phyloP scores from a whole-genome alignment of 805 yeast species.

The Ogataea siamensis region DNA sequence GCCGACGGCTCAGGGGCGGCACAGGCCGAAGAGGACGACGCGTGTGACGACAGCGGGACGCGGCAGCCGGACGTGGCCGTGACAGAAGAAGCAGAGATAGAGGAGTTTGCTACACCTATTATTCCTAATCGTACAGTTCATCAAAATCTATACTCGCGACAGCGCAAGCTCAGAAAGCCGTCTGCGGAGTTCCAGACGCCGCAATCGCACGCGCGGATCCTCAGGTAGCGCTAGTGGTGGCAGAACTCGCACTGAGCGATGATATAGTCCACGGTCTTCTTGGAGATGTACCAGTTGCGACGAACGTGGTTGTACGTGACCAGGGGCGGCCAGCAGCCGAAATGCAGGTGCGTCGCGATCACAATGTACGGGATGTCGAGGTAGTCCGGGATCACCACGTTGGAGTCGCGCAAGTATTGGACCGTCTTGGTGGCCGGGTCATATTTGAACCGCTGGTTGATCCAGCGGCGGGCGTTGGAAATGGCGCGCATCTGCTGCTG shows the following conservation, averaged over 20 bases:
- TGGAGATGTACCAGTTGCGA: slow-evolving; percentile 32
- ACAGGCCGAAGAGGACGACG: too few relatives aligned
- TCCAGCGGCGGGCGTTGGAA: slow-evolving; percentile 34
- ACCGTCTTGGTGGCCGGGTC: slow-evolving; percentile 21
- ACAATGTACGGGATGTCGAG: slow-evolving; percentile 30
- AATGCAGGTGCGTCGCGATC: slow-evolving; percentile 30
- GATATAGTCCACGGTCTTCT: slow-evolving; percentile 29
- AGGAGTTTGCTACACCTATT: slow-evolving; percentile 21
- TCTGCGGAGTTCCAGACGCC: slow-evolving; percentile 19
- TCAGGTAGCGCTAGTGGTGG: slow-evolving; percentile 17
- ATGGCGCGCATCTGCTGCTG: slow-evolving; percentile 32
- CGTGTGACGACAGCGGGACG: too few relatives aligned
- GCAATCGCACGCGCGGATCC: slow-evolving; percentile 23
- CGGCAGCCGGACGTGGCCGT: slow-evolving; percentile 2
- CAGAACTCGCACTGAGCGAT: slow-evolving; percentile 25
- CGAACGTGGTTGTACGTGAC: slow-evolving; percentile 30
- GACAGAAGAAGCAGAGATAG: slow-evolving; percentile 10
- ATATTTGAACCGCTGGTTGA: slow-evolving; percentile 31
- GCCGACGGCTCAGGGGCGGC: too few relatives aligned
- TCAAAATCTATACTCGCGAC: slow-evolving; percentile 15
- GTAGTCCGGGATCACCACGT: slow-evolving; percentile 32
- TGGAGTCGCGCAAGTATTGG: slow-evolving; percentile 29
- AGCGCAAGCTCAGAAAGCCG: slow-evolving; percentile 15
- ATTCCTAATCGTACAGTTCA: slow-evolving; percentile 20
- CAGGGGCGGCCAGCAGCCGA: slow-evolving; percentile 21